Evolutionary conservation across 257 asterid genomes (phyloP).

Genomic region (Dorcoceras hygrometricum): DNA sequence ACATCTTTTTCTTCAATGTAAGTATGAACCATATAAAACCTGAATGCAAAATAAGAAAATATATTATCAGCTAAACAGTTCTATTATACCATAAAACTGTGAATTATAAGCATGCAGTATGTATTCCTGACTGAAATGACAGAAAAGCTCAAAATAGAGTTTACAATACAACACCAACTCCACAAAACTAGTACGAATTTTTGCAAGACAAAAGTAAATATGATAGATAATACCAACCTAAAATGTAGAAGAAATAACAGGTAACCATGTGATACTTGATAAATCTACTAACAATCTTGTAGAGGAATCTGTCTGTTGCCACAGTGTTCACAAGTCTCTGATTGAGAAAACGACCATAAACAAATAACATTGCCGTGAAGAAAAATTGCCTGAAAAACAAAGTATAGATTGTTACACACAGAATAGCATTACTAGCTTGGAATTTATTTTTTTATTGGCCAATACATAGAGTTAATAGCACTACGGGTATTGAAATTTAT

Average conservation of each 20-base stretch:
- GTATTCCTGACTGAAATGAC: constrained; percentile 8
- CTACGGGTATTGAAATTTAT: no score
- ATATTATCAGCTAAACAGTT: constrained; percentile 13
- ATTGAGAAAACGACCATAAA: constrained; percentile 87
- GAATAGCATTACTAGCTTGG: not conserved
- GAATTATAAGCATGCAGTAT: not conserved
- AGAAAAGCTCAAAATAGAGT: constrained; percentile 17
- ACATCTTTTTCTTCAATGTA: constrained; percentile 81
- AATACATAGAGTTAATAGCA: no score
- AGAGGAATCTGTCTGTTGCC: constrained; percentile 61
- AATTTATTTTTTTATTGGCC: no score
- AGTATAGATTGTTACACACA: constrained; percentile 3
- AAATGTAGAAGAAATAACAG: constrained; percentile 79
- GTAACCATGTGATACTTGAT: constrained; percentile 95
- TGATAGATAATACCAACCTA: constrained; percentile 51
- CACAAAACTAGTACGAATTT: constrained; percentile 11
- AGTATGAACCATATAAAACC: constrained; percentile 97
- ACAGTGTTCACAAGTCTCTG: constrained; percentile 92
- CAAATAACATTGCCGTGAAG: constrained; percentile 92
- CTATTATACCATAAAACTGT: not conserved
- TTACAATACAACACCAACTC: constrained; percentile 7
- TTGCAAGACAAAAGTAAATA: constrained; percentile 5
- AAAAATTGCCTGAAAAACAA: constrained; percentile 75
- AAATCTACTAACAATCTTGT: constrained; percentile 69
- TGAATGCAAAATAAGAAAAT: constrained; percentile 32